Evolutionary conservation across 106 monocot genomes (phyloP).

Genomic region (Ottelia alismoides): DNA sequence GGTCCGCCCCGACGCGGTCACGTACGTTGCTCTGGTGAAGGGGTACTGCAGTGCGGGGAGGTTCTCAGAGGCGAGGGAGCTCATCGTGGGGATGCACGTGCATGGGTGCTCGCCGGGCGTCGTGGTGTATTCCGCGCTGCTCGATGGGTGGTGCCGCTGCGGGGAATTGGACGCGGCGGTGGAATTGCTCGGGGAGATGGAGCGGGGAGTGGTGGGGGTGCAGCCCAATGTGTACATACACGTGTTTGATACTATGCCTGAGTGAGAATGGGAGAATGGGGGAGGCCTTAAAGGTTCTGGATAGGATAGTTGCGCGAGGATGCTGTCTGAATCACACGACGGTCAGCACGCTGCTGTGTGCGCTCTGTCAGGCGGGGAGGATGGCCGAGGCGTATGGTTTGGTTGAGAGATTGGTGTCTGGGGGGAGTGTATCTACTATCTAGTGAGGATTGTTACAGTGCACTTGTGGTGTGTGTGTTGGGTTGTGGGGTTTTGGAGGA

Average conservation of each 20-base stretch:
- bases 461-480: slow-evolving; percentile 40
- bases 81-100: slow-evolving; percentile 27
- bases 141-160: slow-evolving; percentile 45
- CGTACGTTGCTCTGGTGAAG: slow-evolving; percentile 26
- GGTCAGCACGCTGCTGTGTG: slow-evolving; percentile 26
- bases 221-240: slow-evolving; percentile 65
- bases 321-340: slow-evolving; percentile 35
- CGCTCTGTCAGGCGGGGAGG: slow-evolving; percentile 24
- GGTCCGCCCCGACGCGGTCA: slow-evolving; percentile 25
- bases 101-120: slow-evolving; percentile 44
- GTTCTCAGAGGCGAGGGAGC: slow-evolving; percentile 19
- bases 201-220: slow-evolving; percentile 6
- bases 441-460: slow-evolving; percentile 43
- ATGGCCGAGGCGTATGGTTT: slow-evolving; percentile 27
- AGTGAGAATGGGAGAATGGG: slow-evolving; percentile 25
- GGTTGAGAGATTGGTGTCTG: slow-evolving; percentile 26
- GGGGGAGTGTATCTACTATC: slow-evolving; percentile 15
- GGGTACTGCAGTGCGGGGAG: slow-evolving; percentile 20
- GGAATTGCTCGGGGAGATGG: slow-evolving; percentile 53
- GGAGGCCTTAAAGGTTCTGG: slow-evolving; percentile 43
- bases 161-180: slow-evolving; percentile 38
- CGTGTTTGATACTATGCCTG: slow-evolving; percentile 80
- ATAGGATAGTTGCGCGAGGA: slow-evolving; percentile 39
- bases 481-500: slow-evolving; percentile 9
- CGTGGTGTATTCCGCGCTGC: slow-evolving; percentile 47